Evolutionary conservation across 2,329 filamentous ascomycete species (phyloP), one percentile per base, ranked within the genome.

Genomic region (Purpureocillium lavendulum): DNA sequence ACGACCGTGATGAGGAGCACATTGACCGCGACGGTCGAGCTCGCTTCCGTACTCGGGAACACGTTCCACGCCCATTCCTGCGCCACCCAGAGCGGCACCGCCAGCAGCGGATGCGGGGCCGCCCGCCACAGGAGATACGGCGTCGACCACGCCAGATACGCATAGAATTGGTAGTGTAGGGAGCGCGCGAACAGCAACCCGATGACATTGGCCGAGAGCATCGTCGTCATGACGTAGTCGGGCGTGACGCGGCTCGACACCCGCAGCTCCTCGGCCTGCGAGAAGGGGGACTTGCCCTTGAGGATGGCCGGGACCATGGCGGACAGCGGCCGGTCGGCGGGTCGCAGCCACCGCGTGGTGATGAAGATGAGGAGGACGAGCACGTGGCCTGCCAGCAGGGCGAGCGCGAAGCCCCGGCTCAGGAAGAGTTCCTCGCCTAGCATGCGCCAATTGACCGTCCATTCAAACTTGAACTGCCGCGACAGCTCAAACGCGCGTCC

Each of bases 361-460:
- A 80, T 64, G 58, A 94, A 94, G 29, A 75, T 57, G 18, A 69
- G 50, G 17, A 96, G 70, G n/a, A 88, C 67, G 8, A 67, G 58
- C 18, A 69, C 66, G 57, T 96, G 87, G 40, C 77, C 55, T 2
- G 61, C 69, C 18, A 95, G 69, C 37, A 96, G 70, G 12, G 65
- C 60, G 14, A 82, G 50, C 18, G 87, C 77, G 56, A 95, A 94
- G 2, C 65, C 58, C 43, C 67, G 75, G 49, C 71, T 74, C 35
- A 94, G 72, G 53, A 98, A 98, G 0, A 67, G 62, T 7, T 84
- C 76, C 61, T 96, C 88, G 13, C 84, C 82, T n/a, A 96, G 65
- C 58, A 97, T 97, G 39, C 89, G 80, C 92, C 92, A 98, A 62
- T 98, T 98, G 49, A 98, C 92, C 0, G 92, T 98, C 92, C 92